Conservation (phyloP, 192 early-diverging fungal genomes). For the Backusella luteola region DNA sequence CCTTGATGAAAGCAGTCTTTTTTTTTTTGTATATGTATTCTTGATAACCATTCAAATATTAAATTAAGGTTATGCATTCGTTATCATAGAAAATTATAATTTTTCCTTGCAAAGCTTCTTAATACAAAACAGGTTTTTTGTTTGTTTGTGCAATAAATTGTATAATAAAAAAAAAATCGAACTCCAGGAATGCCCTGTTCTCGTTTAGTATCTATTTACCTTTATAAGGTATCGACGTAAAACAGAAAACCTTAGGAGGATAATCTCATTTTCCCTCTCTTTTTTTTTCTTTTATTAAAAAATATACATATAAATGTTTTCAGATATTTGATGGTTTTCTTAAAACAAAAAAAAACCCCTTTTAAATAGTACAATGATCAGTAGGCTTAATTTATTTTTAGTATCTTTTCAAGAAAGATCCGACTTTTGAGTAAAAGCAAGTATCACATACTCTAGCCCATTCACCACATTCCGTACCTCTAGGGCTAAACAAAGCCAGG, state of each 20-base stretch:
- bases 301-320: neutral
- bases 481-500: constrained; percentile 10
- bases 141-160: neutral
- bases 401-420: neutral
- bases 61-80: neutral
- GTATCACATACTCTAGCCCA: constrained; percentile 23
- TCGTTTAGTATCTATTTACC: neutral
- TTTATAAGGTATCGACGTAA: neutral
- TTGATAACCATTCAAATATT: neutral
- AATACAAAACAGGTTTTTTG: neutral
- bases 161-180: neutral
- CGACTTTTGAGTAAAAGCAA: constrained; percentile 11
- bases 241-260: neutral
- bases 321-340: neutral
- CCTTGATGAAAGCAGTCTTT: neutral
- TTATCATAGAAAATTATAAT: neutral
- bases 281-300: neutral
- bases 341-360: neutral
- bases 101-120: neutral
- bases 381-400: neutral
- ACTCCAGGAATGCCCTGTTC: neutral
- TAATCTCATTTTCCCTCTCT: neutral
- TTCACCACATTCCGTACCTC: constrained; percentile 7
- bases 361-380: neutral
- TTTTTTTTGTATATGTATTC: neutral